These are phyloP conservation scores for Monosporozyma unispora DNA, from an alignment of 805 yeast species.

Conservation along the genomic window DNA sequence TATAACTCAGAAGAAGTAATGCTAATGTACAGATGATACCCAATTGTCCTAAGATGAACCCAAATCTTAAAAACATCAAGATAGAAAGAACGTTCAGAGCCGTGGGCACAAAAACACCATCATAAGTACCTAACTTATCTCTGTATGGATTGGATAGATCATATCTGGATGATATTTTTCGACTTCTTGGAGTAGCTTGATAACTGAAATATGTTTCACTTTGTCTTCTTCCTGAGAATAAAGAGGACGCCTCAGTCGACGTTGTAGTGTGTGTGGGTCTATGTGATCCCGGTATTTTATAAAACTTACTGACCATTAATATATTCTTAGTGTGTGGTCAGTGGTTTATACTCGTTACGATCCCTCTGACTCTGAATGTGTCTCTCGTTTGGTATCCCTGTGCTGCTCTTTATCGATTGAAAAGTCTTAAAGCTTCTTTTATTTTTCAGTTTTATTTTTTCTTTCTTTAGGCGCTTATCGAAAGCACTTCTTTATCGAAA, in stretches of 20 bases:
- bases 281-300: conserved; percentile 30
- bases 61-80: conserved; percentile 90
- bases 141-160: conserved; percentile 29
- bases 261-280: conserved; percentile 14
- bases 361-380: no score
- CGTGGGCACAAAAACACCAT: conserved; percentile 91
- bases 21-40: conserved; percentile 74
- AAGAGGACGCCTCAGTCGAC: conserved; percentile 15
- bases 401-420: background rate
- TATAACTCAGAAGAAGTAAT: conserved; percentile 61
- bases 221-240: conserved; percentile 13
- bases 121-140: conserved; percentile 65
- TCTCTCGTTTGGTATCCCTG: background rate
- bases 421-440: background rate
- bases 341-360: no score
- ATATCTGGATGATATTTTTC: conserved; percentile 22
- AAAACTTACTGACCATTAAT: conserved; percentile 24
- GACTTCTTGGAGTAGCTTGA: conserved; percentile 17
- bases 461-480: background rate
- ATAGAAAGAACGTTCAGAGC: conserved; percentile 87
- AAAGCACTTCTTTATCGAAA: background rate
- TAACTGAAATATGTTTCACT: conserved; percentile 27
- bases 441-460: background rate
- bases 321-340: background rate
- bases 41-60: conserved; percentile 90